These are phyloP conservation scores for Bisporella sp. DNA, from an alignment of 2,329 filamentous ascomycete genomes.

Conservation along the genomic window DNA sequence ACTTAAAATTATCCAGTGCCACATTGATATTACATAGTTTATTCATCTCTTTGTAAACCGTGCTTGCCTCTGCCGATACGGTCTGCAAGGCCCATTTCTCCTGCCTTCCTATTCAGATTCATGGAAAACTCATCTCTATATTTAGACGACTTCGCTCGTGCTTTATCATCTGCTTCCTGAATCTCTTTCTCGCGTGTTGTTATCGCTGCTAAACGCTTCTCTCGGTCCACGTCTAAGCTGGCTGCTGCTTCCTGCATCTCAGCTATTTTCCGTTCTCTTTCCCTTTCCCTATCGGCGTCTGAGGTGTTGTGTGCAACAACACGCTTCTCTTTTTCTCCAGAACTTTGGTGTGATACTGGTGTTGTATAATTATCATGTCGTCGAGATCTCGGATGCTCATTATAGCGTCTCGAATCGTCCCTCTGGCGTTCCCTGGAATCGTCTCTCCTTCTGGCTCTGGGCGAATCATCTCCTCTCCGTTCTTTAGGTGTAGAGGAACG, in stretches of 20 bases:
- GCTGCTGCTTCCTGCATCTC: conserved; percentile 67
- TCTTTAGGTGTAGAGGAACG: conserved; percentile 24
- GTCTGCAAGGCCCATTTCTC: conserved; percentile 43
- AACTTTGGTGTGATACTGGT: no score
- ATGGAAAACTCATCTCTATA: conserved; percentile 59
- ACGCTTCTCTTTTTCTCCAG: no score
- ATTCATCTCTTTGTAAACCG: conserved; percentile 39
- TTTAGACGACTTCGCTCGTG: conserved; percentile 50
- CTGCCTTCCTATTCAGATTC: conserved; percentile 52
- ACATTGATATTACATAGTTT: background rate
- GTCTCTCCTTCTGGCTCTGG: conserved; percentile 11
- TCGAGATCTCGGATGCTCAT: no score
- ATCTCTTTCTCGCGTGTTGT: conserved; percentile 58
- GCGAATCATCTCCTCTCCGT: background rate
- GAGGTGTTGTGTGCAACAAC: conserved; percentile 2
- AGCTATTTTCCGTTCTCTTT: conserved; percentile 60
- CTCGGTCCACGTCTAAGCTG: conserved; percentile 64
- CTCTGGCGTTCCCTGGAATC: conserved; percentile 14
- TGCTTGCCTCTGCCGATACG: conserved; percentile 43
- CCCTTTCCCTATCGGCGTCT: conserved; percentile 38
- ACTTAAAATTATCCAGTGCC: no score
- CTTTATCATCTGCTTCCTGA: conserved; percentile 59
- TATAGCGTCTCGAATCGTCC: background rate
- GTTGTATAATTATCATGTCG: no score
- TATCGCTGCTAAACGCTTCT: conserved; percentile 58